Evolutionary conservation across 495 filamentous ascomycete genomes (phyloP).

Genomic region (Penicillium diatomitis): DNA sequence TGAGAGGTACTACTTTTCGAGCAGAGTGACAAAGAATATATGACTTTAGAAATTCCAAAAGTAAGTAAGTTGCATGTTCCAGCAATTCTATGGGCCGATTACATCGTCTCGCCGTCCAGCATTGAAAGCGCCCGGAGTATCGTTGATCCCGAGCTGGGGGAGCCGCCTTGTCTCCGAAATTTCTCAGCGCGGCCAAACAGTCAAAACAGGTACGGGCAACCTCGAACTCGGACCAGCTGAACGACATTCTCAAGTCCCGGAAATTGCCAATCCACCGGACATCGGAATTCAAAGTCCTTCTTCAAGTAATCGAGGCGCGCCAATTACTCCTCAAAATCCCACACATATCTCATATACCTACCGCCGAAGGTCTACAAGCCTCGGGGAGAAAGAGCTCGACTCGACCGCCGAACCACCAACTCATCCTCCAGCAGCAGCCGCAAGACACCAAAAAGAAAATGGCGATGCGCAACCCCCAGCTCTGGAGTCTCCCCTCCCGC

Average conservation of each 20-base stretch:
- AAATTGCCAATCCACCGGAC: background rate
- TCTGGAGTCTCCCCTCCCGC: constrained; percentile 20
- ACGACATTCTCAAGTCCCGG: no score
- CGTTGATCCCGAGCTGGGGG: constrained; percentile 21
- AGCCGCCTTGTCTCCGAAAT: constrained; percentile 10
- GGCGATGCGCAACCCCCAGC: constrained; percentile 25
- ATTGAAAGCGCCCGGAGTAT: constrained; percentile 21
- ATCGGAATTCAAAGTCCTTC: background rate
- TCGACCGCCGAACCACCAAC: no score
- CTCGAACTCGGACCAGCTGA: no score
- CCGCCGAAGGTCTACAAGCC: background rate
- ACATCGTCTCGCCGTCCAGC: background rate
- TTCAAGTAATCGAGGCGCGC: background rate
- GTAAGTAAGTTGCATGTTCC: no score
- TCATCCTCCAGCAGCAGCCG: background rate
- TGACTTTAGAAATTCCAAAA: no score
- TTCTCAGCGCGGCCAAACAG: constrained; percentile 18
- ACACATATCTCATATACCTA: background rate
- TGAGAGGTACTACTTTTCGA: background rate
- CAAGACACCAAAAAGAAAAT: constrained; percentile 5
- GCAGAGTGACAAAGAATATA: background rate
- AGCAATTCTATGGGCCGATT: no score
- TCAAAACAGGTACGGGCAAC: constrained; percentile 3
- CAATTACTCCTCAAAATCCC: background rate
- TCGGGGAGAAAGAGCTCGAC: background rate